Evolutionary conservation across 2,329 filamentous ascomycete species (phyloP).

Genomic region (Cylindrodendrum hubeiense): DNA sequence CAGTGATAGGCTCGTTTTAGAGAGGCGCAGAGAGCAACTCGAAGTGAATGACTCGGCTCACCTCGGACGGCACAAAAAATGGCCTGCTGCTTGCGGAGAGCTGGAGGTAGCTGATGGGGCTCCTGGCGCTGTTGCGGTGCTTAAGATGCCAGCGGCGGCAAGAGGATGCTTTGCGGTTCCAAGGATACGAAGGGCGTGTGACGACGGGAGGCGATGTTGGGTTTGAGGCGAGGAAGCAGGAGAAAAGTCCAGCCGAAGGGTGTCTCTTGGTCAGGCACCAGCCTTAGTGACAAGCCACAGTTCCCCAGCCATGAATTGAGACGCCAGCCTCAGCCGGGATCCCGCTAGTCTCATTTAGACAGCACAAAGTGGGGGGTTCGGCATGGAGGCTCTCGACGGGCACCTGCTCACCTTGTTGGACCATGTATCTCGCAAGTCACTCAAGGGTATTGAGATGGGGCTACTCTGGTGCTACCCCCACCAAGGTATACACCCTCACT

Average conservation of each 20-base stretch:
- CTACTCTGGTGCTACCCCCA: constrained; percentile 14
- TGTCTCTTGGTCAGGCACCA: constrained; percentile 29
- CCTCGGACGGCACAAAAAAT: constrained; percentile 40
- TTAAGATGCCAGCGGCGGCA: constrained; percentile 21
- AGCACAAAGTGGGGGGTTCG: neutral
- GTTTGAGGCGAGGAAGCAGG: constrained; percentile 27
- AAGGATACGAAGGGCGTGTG: constrained; percentile 24
- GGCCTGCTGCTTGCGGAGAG: constrained; percentile 34
- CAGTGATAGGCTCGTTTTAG: constrained; percentile 41
- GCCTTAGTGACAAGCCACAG: constrained; percentile 15
- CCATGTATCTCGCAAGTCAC: neutral
- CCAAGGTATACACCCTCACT: constrained; percentile 5
- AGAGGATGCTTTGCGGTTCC: constrained; percentile 27
- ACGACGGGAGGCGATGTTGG: constrained; percentile 31
- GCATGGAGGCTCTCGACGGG: constrained; percentile 3
- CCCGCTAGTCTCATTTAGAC: neutral
- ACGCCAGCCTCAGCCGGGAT: neutral
- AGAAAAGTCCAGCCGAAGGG: constrained; percentile 36
- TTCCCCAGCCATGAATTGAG: constrained; percentile 8
- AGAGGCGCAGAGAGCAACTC: constrained; percentile 44
- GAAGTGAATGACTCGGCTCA: constrained; percentile 50
- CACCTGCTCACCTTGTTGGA: neutral
- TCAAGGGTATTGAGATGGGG: neutral
- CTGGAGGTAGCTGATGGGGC: constrained; percentile 12
- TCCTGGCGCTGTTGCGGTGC: neutral